Percentiles rank a stretch among this genome's conserved stretches.
Evolutionary conservation across 2,329 filamentous ascomycete genomes (phyloP).

Genomic region (Claviceps purpurea): DNA sequence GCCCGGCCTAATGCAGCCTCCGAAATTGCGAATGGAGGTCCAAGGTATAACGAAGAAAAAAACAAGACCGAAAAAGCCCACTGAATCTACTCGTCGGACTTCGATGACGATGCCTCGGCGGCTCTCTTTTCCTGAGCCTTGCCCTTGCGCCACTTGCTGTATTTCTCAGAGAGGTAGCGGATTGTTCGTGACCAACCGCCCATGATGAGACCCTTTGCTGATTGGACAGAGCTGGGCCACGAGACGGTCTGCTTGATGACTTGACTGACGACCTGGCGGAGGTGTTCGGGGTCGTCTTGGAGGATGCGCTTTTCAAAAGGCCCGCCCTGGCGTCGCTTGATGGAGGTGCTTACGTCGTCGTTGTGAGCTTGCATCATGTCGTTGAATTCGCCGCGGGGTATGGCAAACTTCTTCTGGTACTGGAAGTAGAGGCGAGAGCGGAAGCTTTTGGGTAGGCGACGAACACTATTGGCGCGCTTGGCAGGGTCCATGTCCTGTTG

Average conservation of each 20-base stretch:
- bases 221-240: conserved; percentile 87
- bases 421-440: conserved; percentile 84
- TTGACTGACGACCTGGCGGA: conserved; percentile 56
- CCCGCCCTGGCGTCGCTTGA: conserved; percentile 64
- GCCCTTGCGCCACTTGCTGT: conserved; percentile 46
- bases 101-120: conserved; percentile 6
- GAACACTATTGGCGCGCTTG: conserved; percentile 90
- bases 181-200: conserved; percentile 56
- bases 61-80: not conserved
- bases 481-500: conserved; percentile 86
- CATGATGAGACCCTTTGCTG: conserved; percentile 70
- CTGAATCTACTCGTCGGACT: not conserved
- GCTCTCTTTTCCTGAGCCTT: conserved; percentile 13
- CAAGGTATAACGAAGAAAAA: not conserved
- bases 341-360: conserved; percentile 50
- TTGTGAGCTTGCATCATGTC: conserved; percentile 67
- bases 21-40: no score
- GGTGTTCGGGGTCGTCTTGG: conserved; percentile 47
- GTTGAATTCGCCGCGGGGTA: conserved; percentile 72
- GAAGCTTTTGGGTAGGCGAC: conserved; percentile 76
- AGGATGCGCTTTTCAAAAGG: conserved; percentile 80
- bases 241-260: conserved; percentile 79
- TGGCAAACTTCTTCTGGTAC: conserved; percentile 81
- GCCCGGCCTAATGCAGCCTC: not conserved
- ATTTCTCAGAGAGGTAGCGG: conserved; percentile 75